These are phyloP conservation scores for Fistulinella staudtii DNA, from an alignment of 1,284 basidiomycete species.

Conservation along the genomic window DNA sequence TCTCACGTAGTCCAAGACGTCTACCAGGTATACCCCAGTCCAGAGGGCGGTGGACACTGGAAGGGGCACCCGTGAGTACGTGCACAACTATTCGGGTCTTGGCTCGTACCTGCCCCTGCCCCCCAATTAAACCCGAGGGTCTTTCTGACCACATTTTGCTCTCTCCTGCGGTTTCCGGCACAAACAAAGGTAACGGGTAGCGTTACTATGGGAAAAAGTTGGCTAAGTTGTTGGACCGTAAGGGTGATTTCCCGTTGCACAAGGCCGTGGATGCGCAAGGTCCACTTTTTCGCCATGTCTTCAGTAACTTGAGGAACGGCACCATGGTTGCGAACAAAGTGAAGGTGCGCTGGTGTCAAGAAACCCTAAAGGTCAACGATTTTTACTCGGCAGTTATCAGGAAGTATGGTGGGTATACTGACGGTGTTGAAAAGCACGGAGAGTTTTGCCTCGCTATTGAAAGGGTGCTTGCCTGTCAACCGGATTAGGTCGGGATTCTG, in stretches of 20 bases:
- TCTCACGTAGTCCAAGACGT: conserved; percentile 49
- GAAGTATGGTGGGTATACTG: neutral
- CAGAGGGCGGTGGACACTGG: conserved; percentile 58
- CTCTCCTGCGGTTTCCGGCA: conserved; percentile 66
- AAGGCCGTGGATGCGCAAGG: conserved; percentile 49
- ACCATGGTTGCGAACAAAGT: conserved; percentile 68
- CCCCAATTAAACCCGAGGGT: conserved; percentile 63
- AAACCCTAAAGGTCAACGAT: conserved; percentile 41
- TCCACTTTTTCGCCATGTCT: conserved; percentile 44
- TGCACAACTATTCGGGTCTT: no score
- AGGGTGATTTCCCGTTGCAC: conserved; percentile 41
- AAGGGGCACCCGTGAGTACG: neutral
- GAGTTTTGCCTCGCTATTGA: conserved; percentile 56
- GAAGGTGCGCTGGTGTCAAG: conserved; percentile 59
- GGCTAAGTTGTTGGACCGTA: conserved; percentile 44
- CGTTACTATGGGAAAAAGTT: conserved; percentile 51
- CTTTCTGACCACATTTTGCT: conserved; percentile 66
- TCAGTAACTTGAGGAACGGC: conserved; percentile 51
- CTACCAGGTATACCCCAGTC: conserved; percentile 62
- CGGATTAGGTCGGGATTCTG: conserved; percentile 36
- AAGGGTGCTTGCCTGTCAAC: conserved; percentile 59
- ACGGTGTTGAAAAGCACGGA: conserved; percentile 40
- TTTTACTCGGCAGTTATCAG: neutral
- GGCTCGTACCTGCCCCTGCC: conserved; percentile 36
- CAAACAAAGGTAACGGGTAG: conserved; percentile 66